Evolutionary conservation across 1,139 yeast species (phyloP).

Genomic region (Protomyces inouyei): DNA sequence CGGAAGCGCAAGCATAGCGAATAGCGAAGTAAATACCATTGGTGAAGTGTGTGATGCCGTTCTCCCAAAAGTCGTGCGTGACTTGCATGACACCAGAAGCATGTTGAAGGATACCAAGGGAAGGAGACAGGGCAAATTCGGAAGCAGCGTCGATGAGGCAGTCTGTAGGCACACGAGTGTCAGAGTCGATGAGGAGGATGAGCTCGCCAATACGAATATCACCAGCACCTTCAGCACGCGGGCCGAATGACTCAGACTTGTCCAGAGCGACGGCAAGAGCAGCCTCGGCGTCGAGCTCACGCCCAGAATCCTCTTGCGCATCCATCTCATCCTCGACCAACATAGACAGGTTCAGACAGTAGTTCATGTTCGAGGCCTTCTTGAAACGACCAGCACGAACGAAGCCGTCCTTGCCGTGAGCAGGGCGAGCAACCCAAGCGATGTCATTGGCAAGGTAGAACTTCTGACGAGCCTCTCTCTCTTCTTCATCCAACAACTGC

Average conservation of each 20-base stretch:
- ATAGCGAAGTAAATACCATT: conserved; percentile 29
- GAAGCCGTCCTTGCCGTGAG: conserved; percentile 29
- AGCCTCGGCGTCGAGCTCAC: background rate
- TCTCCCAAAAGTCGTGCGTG: conserved; percentile 29
- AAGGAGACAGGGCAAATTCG: conserved; percentile 29
- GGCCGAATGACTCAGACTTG: conserved; percentile 3
- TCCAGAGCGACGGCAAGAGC: background rate
- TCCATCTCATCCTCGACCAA: conserved; percentile 28
- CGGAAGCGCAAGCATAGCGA: conserved; percentile 28
- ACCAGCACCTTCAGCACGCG: conserved; percentile 26
- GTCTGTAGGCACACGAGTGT: conserved; percentile 30
- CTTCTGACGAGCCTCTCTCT: conserved; percentile 3
- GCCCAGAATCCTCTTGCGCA: background rate
- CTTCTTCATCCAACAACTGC: conserved; percentile 11
- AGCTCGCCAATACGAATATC: conserved; percentile 30
- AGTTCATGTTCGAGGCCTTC: conserved; percentile 5
- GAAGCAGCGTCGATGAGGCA: conserved; percentile 31
- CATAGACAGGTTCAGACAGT: conserved; percentile 26
- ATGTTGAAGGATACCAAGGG: conserved; percentile 29
- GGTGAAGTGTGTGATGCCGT: conserved; percentile 30
- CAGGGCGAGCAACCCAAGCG: conserved; percentile 29
- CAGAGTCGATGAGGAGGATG: conserved; percentile 29
- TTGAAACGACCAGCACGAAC: conserved; percentile 21
- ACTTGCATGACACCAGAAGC: conserved; percentile 31
- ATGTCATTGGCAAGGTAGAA: conserved; percentile 28